Conservation (phyloP, 2,329 filamentous ascomycete genomes). For the Amylocarpus encephaloides region DNA sequence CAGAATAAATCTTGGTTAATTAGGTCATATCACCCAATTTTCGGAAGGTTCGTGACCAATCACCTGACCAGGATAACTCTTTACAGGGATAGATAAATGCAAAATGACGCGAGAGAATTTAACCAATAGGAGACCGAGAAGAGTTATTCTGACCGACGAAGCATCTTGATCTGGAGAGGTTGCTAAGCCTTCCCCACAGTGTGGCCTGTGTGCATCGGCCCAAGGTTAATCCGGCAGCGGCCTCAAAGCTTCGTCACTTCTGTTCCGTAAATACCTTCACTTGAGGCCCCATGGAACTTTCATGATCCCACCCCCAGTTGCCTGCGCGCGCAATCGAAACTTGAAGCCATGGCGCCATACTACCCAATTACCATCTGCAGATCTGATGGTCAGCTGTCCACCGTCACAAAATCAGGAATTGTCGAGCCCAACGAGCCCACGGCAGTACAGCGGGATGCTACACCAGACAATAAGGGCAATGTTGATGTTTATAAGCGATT, state of each 20-base stretch:
- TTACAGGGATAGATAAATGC: too few species aligned
- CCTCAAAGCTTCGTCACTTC: background rate
- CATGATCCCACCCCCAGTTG: background rate
- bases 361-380: constrained; percentile 23
- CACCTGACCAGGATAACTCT: too few species aligned
- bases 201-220: background rate
- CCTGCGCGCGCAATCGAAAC: background rate
- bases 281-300: background rate
- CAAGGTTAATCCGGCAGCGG: background rate
- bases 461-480: constrained; percentile 45
- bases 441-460: constrained; percentile 44
- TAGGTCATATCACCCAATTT: too few species aligned
- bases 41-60: too few species aligned
- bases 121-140: too few species aligned
- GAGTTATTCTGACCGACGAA: too few species aligned
- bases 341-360: constrained; percentile 20
- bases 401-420: constrained; percentile 17
- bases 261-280: background rate
- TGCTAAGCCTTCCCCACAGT: too few species aligned
- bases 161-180: too few species aligned
- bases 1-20: too few species aligned
- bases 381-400: constrained; percentile 26
- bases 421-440: constrained; percentile 44
- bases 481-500: constrained; percentile 49
- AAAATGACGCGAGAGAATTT: too few species aligned